phyloP scores from a whole-genome alignment of 345 rosid species.

The Melaleuca alternifolia region DNA sequence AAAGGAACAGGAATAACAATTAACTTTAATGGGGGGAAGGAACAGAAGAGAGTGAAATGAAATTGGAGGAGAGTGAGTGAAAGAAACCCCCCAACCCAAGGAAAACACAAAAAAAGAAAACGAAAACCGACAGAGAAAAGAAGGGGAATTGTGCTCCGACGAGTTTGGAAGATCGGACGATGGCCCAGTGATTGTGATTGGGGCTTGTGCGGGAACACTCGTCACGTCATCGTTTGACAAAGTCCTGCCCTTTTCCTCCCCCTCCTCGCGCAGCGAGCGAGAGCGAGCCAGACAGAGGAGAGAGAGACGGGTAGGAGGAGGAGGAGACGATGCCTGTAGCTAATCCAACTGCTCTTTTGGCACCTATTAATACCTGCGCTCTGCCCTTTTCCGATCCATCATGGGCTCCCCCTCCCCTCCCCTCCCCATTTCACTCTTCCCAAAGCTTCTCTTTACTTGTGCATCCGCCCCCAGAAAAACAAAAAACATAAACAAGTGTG shows the following conservation, averaged over 20 bases:
- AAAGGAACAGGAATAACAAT: not conserved
- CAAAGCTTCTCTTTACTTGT: not conserved
- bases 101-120: not conserved
- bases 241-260: not conserved
- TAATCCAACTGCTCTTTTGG: not conserved
- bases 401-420: not conserved
- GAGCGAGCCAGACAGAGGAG: not conserved
- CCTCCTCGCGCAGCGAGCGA: not conserved
- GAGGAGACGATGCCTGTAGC: not conserved
- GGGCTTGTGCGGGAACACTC: not conserved
- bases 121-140: not conserved
- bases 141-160: slow-evolving; percentile 1
- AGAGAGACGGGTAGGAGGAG: not conserved
- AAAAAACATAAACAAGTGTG: not conserved
- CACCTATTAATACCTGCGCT: not conserved
- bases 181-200: not conserved
- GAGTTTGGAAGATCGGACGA: slow-evolving; percentile 12
- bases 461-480: not conserved
- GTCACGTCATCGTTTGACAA: slow-evolving; percentile 10
- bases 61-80: no score
- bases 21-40: not conserved
- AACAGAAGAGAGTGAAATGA: not conserved
- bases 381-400: not conserved
- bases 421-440: not conserved
- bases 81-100: not conserved